Conservation (phyloP, 2,329 filamentous ascomycete genomes). For the Talaromyces sp. region DNA sequence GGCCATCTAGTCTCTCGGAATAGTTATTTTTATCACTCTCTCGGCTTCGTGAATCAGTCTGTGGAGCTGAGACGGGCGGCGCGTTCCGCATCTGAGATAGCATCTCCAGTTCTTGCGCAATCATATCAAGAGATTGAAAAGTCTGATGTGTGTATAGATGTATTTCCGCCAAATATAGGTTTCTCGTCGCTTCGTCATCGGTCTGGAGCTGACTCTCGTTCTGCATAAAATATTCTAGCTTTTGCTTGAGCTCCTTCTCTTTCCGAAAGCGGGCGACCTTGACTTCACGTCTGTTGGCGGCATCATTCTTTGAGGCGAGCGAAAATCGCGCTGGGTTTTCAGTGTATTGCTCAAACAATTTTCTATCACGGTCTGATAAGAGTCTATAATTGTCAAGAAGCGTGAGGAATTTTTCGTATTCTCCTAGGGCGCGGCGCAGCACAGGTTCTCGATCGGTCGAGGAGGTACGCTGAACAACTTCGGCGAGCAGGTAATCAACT, state of each 20-base stretch:
- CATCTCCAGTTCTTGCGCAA: constrained; percentile 80
- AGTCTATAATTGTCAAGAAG: constrained; percentile 75
- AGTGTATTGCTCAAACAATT: constrained; percentile 67
- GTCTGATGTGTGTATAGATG: constrained; percentile 70
- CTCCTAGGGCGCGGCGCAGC: constrained; percentile 61
- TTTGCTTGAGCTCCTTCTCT: constrained; percentile 80
- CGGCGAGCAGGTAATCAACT: constrained; percentile 72
- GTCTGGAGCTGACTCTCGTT: constrained; percentile 61
- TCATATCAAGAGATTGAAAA: constrained; percentile 81
- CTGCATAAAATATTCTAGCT: constrained; percentile 65
- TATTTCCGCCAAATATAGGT: constrained; percentile 73
- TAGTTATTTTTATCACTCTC: constrained; percentile 55
- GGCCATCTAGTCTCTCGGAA: constrained; percentile 69
- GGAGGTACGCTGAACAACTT: constrained; percentile 65
- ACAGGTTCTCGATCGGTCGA: constrained; percentile 61
- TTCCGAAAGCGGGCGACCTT: constrained; percentile 83
- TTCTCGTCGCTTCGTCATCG: constrained; percentile 80
- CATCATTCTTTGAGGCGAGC: constrained; percentile 62
- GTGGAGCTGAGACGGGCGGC: constrained; percentile 39
- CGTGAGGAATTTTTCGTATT: constrained; percentile 75
- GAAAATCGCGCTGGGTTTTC: constrained; percentile 71
- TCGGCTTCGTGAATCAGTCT: constrained; percentile 42
- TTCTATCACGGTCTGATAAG: constrained; percentile 60
- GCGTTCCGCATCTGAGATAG: constrained; percentile 64
- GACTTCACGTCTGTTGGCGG: constrained; percentile 67